Evolutionary conservation across 192 early-diverging fungal genomes (phyloP), one percentile per base, ranked within the genome.

Genomic region (Mortierella hygrophila): DNA sequence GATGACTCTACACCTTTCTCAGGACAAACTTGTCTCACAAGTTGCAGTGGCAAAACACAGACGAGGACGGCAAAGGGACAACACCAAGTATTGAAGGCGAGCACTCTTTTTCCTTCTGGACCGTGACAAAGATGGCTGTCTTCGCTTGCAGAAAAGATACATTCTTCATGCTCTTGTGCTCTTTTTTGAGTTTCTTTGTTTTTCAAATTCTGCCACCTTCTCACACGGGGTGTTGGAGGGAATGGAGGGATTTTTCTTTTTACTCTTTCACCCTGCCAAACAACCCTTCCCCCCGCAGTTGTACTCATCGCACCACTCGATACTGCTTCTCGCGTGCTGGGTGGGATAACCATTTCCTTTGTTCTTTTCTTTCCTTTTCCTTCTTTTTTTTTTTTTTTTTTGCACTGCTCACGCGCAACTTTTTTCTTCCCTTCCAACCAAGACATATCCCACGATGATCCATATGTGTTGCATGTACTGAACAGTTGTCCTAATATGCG

Each of bases 301-400:
- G 49, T 20, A 3, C 3, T 29, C 26, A 65, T 65, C 29, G 60
- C 29, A 65, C 60, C 60, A 65, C 60, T 32, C 29, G 26, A 65
- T 32, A 15, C 6, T 29, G 60, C 1, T 23, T 65, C 60, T 65
- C 60, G 60, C 60, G 60, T 65, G 60, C 60, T 65, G 60, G 57
- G 21, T 60, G 57, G 60, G 29, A 32, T 65, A 65, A 65, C 29
- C 29, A 65, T 47, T 41, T 52, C 29, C 0, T 74, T 47, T 3
- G 37, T 29, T 54, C 29, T 49, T n/a, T 52, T 46, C 29, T 21
- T 35, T 55, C 18, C 15, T 55, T 38, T 74, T 74, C 35, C 32
- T 55, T 74, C 46, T 55, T 55, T 54, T 74, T 54, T 74, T 74
- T 37, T n/a, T n/a, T n/a, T 2, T 32, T 74, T 37, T n/a, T n/a